Evolutionary conservation across 1,284 basidiomycete species (phyloP), one percentile per base, ranked within the genome.

Genomic region (Prillingera fragicola): DNA sequence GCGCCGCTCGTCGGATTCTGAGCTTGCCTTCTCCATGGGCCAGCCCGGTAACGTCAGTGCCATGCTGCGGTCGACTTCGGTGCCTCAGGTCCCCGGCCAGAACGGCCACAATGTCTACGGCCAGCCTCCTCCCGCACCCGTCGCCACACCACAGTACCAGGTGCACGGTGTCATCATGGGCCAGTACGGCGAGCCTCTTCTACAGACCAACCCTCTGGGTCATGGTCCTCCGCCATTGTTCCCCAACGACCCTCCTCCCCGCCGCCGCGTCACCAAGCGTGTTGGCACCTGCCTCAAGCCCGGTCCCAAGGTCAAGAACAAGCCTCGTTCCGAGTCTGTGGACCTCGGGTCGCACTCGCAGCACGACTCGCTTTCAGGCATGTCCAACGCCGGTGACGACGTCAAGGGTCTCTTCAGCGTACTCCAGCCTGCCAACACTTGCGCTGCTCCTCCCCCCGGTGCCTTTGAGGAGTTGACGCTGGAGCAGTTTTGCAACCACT

Each of bases 271-370:
- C 6, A 39, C 48, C 8, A 54, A 54, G 34, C 52, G 52, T 23
- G 48, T 60, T 23, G 58, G 58, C 37, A 54, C 42, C 36, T 54
- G 54, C 33, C 42, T 60, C 21, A 52, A 54, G 32, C 58, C 58
- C 3, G 58, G 58, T 12, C 57, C 57, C 31, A 55, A 54, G 25
- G 53, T 51, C 26, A 60, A 57, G 34, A 31, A 31, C 29, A 31
- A 31, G 29, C n/a, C n/a, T n/a, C n/a, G n/a, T n/a, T n/a, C n/a
- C n/a, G n/a, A n/a, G n/a, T n/a, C n/a, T n/a, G n/a, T n/a, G n/a
- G n/a, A n/a, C n/a, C n/a, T n/a, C n/a, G n/a, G n/a, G n/a, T n/a
- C n/a, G n/a, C n/a, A n/a, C n/a, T n/a, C n/a, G n/a, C n/a, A n/a
- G n/a, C n/a, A n/a, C n/a, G n/a, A n/a, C n/a, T n/a, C n/a, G n/a